Conservation (phyloP, 805 yeast genomes). For the Kodamaea hsintzibuensis region DNA sequence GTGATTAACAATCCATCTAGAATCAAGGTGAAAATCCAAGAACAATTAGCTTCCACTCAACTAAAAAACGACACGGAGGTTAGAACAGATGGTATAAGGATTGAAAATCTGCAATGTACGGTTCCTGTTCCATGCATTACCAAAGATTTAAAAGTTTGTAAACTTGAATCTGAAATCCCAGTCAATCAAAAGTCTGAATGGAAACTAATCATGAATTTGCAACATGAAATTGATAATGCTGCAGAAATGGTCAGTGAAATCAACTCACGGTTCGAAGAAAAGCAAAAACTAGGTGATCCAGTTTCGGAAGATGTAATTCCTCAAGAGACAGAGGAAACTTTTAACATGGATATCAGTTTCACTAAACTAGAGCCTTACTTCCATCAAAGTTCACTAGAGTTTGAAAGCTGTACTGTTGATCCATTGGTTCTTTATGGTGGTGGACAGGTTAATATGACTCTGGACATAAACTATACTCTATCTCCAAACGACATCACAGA, state of each 20-base stretch:
- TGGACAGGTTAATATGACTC: neutral
- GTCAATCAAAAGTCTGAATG: neutral
- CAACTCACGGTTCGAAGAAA: neutral
- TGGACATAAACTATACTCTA: neutral
- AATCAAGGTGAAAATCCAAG: neutral
- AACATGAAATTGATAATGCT: neutral
- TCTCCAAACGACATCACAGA: neutral
- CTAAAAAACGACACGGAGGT: too few relatives aligned
- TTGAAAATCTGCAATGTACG: too few relatives aligned
- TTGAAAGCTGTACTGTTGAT: neutral
- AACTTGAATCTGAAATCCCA: too few relatives aligned
- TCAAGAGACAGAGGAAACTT: neutral
- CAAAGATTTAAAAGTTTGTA: too few relatives aligned
- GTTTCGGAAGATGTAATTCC: neutral
- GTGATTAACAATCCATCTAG: neutral
- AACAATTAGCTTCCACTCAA: too few relatives aligned
- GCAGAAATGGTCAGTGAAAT: neutral
- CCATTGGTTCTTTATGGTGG: neutral
- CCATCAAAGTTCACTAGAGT: neutral
- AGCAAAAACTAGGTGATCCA: neutral
- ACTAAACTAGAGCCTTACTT: neutral
- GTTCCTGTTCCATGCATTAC: too few relatives aligned
- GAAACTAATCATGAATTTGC: neutral
- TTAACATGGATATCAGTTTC: neutral
- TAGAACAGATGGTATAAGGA: too few relatives aligned